Percentiles rank a stretch among this genome's conserved stretches.
Evolutionary conservation across 305 asterid species (phyloP).

Genomic region (Rubia peregrina): DNA sequence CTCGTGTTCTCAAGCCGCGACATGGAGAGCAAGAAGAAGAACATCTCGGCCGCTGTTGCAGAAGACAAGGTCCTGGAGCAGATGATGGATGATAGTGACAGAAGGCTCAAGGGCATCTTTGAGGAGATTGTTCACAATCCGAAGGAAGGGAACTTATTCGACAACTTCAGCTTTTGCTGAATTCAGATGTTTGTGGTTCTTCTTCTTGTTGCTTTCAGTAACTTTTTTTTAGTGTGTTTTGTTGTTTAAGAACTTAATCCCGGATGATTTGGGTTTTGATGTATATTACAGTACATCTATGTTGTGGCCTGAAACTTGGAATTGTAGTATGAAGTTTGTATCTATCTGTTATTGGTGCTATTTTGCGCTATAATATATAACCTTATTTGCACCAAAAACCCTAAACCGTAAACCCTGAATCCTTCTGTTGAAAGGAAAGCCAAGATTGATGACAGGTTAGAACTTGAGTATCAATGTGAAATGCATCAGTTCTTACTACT

Average conservation of each 20-base stretch:
- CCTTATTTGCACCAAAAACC: no score
- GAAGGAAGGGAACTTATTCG: constrained; percentile 12
- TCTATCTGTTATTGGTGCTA: no score
- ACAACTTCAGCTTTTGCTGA: neutral
- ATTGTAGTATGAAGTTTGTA: neutral
- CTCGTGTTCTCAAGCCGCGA: constrained; percentile 39
- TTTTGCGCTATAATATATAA: no score
- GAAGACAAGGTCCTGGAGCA: constrained; percentile 25
- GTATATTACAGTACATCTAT: no score
- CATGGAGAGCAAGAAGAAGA: neutral
- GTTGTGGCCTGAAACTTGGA: no score
- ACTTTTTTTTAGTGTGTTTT: no score
- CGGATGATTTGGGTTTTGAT: no score
- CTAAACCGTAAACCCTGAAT: no score
- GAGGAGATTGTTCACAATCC: constrained; percentile 23
- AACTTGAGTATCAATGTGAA: no score
- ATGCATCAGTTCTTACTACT: no score
- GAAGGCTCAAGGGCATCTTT: constrained; percentile 15
- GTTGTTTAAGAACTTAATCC: no score
- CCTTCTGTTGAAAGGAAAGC: no score
- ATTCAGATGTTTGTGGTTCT: neutral
- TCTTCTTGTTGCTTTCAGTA: neutral
- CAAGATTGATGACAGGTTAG: neutral
- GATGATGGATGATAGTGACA: constrained; percentile 15
- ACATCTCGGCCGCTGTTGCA: constrained; percentile 1